Evolutionary conservation across 108 stramenopile species (phyloP).

Genomic region (Epithemia pelagica): DNA sequence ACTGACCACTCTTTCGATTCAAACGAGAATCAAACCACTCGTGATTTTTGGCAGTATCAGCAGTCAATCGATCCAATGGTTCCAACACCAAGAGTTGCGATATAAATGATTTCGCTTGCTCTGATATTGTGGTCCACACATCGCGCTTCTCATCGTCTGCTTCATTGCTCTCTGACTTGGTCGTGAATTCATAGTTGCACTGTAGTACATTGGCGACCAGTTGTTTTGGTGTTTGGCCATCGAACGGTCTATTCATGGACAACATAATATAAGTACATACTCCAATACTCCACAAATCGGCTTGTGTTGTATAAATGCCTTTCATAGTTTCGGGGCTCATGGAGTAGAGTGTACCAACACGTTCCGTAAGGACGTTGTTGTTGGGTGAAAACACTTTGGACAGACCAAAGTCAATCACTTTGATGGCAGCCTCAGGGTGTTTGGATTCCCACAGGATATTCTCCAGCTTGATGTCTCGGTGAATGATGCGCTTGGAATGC

Average conservation of each 20-base stretch:
- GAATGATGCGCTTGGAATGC: slow-evolving; percentile 64
- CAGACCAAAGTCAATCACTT: slow-evolving; percentile 89
- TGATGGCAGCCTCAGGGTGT: slow-evolving; percentile 22
- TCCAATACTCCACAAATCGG: slow-evolving; percentile 70
- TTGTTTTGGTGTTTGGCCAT: slow-evolving; percentile 26
- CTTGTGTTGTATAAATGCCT: slow-evolving; percentile 65
- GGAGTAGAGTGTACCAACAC: slow-evolving; percentile 67
- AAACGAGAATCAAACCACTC: slow-evolving; percentile 29
- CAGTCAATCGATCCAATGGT: slow-evolving; percentile 48
- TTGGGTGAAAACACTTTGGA: slow-evolving; percentile 37
- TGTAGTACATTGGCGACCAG: slow-evolving; percentile 26
- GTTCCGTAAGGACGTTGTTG: slow-evolving; percentile 35
- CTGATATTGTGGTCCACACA: slow-evolving; percentile 45
- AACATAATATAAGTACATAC: slow-evolving; percentile 47
- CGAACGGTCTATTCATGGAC: slow-evolving; percentile 42
- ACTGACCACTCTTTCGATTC: background rate
- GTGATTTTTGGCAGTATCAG: slow-evolving; percentile 48
- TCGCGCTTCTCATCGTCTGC: background rate
- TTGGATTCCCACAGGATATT: slow-evolving; percentile 68
- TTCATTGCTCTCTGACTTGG: slow-evolving; percentile 4
- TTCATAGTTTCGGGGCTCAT: slow-evolving; percentile 77
- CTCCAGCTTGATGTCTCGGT: slow-evolving; percentile 66
- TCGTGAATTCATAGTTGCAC: slow-evolving; percentile 27
- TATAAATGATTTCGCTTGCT: slow-evolving; percentile 63
- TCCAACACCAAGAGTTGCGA: slow-evolving; percentile 39